Evolutionary conservation across 805 yeast species (phyloP), one percentile per base, ranked within the genome.

Genomic region (Lachancea quebecensis): DNA sequence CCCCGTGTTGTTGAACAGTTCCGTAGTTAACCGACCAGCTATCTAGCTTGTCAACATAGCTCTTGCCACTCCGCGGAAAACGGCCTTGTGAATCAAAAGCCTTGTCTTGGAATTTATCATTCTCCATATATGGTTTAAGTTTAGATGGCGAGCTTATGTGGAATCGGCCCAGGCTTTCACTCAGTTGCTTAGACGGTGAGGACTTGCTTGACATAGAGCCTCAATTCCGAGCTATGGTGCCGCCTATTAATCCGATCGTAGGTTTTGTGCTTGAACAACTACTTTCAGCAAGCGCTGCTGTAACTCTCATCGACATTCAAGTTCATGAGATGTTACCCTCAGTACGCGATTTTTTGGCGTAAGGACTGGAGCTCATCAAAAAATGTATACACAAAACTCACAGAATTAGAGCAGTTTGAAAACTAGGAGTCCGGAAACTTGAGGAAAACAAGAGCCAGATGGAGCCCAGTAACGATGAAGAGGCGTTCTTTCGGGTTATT

Each of bases 401-500:
- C 14, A 30, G 14, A 30, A 14, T 14, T 14, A 8, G 14, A 14
- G 33, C 14, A 12, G 12, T 14, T 14, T 30, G 33, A 12, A 11
- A 11, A 30, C 14, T 12, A 30, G 14, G 14, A 12, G 9, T 12
- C 14, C 33, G 14, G 33, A 5, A 12, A 14, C 12, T 12, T 12
- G 33, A 14, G 12, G 14, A 11, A 30, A 30, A 14, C 14, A 30
- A 30, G 33, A 30, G 33, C 33, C 33, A 30, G 33, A 43, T 43
- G 46, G 46, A 43, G 43, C 32, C 41, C 5, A 44, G 45, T 17
- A 53, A 41, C 47, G 55, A 53, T 16, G 50, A 54, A n/a, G 65
- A 60, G 41, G 54, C 57, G 10, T 59, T 60, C 41, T 60, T 59
- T 43, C 56, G 55, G 44, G 58, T 50, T 2, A 50, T 60, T 27